phyloP scores from a whole-genome alignment of 2,329 filamentous ascomycete species.

The Colletotrichum spinosum region DNA sequence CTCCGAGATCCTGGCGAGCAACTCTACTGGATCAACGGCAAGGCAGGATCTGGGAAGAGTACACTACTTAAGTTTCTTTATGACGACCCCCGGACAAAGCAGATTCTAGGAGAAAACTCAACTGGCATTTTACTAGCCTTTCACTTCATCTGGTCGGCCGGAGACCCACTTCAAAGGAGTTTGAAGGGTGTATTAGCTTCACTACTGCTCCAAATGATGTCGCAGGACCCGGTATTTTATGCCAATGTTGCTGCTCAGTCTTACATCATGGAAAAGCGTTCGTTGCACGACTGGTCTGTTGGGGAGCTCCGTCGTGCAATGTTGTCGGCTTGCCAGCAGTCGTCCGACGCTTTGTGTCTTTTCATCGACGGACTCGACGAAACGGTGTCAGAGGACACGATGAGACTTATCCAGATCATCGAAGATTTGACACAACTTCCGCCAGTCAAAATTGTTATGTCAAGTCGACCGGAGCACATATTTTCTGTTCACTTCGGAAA shows the following conservation, averaged over 20 bases:
- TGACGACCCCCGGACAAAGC: slow-evolving; percentile 26
- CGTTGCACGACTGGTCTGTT: slow-evolving; percentile 1
- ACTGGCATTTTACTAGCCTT: background rate
- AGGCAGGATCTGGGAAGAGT: slow-evolving; percentile 42
- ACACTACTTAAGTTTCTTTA: slow-evolving; percentile 42
- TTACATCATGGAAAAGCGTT: background rate
- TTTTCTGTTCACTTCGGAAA: background rate
- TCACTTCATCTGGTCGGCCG: slow-evolving; percentile 4
- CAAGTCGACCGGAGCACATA: background rate
- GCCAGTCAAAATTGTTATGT: background rate
- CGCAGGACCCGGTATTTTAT: background rate
- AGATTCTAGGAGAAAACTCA: slow-evolving; percentile 19
- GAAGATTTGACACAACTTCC: background rate
- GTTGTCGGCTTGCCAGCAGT: background rate
- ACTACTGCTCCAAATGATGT: background rate
- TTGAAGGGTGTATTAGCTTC: background rate
- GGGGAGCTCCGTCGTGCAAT: background rate
- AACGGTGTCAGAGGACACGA: background rate
- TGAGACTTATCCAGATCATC: background rate
- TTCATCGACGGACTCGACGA: slow-evolving; percentile 10
- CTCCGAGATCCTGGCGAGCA: background rate
- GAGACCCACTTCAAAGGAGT: background rate
- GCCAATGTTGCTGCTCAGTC: background rate
- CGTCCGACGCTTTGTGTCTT: background rate
- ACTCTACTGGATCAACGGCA: slow-evolving; percentile 43